Conservation (phyloP, 257 asterid genomes). For the Jasminum sambac region DNA sequence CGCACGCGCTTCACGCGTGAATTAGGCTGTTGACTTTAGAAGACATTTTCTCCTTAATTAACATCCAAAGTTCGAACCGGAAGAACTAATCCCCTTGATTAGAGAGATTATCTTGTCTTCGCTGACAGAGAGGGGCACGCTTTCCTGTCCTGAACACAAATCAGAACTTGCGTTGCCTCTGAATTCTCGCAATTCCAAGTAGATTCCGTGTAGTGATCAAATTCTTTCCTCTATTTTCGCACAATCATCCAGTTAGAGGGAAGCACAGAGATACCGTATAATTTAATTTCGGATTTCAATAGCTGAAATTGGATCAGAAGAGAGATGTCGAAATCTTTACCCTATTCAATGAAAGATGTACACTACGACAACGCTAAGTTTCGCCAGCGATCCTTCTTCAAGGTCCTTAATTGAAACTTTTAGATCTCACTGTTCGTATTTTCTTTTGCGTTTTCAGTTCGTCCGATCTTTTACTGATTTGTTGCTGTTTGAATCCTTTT, state of each 20-base stretch:
- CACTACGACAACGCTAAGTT: conserved; percentile 85
- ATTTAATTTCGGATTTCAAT: neutral
- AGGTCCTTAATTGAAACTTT: conserved; percentile 39
- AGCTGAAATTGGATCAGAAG: conserved; percentile 17
- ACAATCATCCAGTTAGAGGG: conserved; percentile 21
- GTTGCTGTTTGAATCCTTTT: neutral
- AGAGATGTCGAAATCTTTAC: conserved; percentile 74
- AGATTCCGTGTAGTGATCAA: conserved; percentile 29
- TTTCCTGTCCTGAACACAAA: conserved; percentile 13
- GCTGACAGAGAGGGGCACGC: neutral
- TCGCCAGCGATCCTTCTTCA: conserved; percentile 70
- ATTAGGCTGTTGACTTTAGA: no score
- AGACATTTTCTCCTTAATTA: no score
- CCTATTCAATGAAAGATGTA: conserved; percentile 83
- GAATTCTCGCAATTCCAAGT: conserved; percentile 18
- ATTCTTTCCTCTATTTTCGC: conserved; percentile 5
- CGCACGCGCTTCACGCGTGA: no score
- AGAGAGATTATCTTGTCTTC: neutral
- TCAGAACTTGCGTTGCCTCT: conserved; percentile 24
- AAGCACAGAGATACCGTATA: conserved; percentile 4
- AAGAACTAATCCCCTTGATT: no score
- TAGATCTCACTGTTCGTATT: conserved; percentile 25
- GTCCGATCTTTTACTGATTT: conserved; percentile 16
- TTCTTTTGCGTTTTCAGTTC: neutral
- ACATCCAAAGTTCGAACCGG: no score